Base-by-base conservation (phyloP, 176 grass and related monocot species). In the Metroxylon sagu region DNA sequence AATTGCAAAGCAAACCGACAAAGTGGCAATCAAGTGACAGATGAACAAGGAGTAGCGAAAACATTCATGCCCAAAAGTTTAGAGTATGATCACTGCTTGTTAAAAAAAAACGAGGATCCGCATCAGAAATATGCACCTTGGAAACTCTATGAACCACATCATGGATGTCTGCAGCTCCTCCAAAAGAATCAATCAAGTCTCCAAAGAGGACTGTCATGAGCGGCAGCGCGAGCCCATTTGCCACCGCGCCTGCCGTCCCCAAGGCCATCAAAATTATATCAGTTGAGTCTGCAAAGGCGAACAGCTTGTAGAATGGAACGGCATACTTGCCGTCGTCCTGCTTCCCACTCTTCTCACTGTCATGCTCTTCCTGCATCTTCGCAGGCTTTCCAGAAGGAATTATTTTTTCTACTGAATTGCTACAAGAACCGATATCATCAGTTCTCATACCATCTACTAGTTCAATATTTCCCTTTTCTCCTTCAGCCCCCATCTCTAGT, bases 181-280 rank as follows among this genome's bases (percentile, higher is more conserved):
- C 94, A 23, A 98, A 98, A 49, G 88, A 79, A 50, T 74, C 79
- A 63, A 98, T 76, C 58, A 98, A 76, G 64, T 85, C 80, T 54
- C 84, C 88, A 29, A 98, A 93, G 14, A 98, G 76, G 53, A 98
- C 81, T 15, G 94, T 93, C 94, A 98, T 98, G 73, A 98, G 51
- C 3, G 94, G 88, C 66, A 98, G 70, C 4, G 94, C 81, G 18
- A 85, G 67, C 49, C 94, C 94, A 57, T 98, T 98, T 52, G 87
- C 88, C 16, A 89, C 67, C 3, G 88, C 88, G 19, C 94, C 94
- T 3, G 80, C 30, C 39, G 88, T 72, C 21, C 94, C 94, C 2
- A 92, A 51, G 61, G 81, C 6, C 84, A 98, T 98, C 28, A 98
- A 67, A 57, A 59, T 54, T 14, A 27, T 69, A 79, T 98, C 94